These are phyloP conservation scores for Lipomyces sp. DNA, from an alignment of 805 yeast species.

Conservation along the genomic window DNA sequence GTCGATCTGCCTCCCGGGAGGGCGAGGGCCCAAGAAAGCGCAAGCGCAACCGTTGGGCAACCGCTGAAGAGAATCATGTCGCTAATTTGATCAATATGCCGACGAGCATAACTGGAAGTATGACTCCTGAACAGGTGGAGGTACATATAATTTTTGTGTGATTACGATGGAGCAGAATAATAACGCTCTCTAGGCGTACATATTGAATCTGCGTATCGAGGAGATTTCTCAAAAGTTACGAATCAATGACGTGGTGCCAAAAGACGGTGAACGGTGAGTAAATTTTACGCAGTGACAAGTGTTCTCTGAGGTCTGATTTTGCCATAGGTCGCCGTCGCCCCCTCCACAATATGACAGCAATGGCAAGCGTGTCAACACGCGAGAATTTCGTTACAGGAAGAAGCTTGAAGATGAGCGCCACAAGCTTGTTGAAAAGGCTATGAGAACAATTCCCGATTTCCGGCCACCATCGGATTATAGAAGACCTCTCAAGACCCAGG, in stretches of 20 bases:
- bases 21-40: conserved; percentile 23
- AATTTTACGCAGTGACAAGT: not conserved
- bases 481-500: conserved; percentile 71
- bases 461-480: conserved; percentile 79
- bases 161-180: not conserved
- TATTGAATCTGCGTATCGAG: conserved; percentile 69
- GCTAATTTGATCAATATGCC: conserved; percentile 47
- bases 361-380: conserved; percentile 86
- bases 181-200: conserved; percentile 53
- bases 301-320: not conserved
- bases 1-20: conserved; percentile 17
- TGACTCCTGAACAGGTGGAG: conserved; percentile 79
- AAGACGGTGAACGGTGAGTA: conserved; percentile 50
- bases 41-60: conserved; percentile 43
- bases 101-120: conserved; percentile 51
- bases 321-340: conserved; percentile 72
- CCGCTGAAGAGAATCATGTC: conserved; percentile 41
- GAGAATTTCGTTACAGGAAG: conserved; percentile 67
- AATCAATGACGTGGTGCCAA: conserved; percentile 55
- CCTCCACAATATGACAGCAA: conserved; percentile 84
- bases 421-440: conserved; percentile 73
- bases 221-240: conserved; percentile 71
- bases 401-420: conserved; percentile 80
- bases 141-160: conserved; percentile 44
- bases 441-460: conserved; percentile 72